Evolutionary conservation across 2,329 filamentous ascomycete genomes (phyloP).

Genomic region (Alternaria rosae): DNA sequence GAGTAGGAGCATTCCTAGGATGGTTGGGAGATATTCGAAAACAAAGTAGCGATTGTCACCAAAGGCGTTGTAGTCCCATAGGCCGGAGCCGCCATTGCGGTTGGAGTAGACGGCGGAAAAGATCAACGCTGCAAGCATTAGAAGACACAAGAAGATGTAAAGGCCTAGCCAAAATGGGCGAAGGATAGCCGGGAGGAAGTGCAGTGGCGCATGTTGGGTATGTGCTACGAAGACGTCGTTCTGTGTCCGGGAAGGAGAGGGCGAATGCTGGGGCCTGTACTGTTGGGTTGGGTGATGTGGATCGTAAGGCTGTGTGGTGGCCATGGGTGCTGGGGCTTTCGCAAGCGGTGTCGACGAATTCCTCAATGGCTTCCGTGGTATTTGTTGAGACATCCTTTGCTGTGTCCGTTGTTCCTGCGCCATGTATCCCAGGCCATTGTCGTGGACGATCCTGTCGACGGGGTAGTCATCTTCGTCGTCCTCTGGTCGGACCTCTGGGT

Average conservation of each 20-base stretch:
- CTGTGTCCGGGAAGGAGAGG: conserved; percentile 23
- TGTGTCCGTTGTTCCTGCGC: conserved; percentile 42
- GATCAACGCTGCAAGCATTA: conserved; percentile 76
- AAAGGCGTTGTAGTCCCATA: conserved; percentile 73
- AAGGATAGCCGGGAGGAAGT: conserved; percentile 75
- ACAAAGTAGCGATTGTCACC: conserved; percentile 81
- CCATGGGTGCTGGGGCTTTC: conserved; percentile 12
- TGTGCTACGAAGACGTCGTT: conserved; percentile 59
- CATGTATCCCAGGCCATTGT: conserved; percentile 49
- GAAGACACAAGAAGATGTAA: conserved; percentile 67
- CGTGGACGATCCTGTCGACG: conserved; percentile 58
- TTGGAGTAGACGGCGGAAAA: conserved; percentile 65
- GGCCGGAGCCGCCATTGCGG: conserved; percentile 62
- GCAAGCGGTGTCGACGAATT: conserved; percentile 18
- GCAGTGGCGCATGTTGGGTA: conserved; percentile 59
- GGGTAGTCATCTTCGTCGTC: conserved; percentile 55
- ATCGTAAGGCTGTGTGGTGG: conserved; percentile 6
- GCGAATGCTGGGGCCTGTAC: conserved; percentile 11
- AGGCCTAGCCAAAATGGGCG: conserved; percentile 69
- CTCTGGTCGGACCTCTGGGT: conserved; percentile 42
- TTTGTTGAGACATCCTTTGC: conserved; percentile 36
- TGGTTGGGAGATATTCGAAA: conserved; percentile 83
- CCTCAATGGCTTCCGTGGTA: conserved; percentile 27
- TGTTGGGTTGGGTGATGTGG: conserved; percentile 5
- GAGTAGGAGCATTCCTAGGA: conserved; percentile 74